These are phyloP conservation scores for Annulohypoxylon maeteangense DNA, from an alignment of 495 filamentous ascomycete genomes.

Conservation along the genomic window DNA sequence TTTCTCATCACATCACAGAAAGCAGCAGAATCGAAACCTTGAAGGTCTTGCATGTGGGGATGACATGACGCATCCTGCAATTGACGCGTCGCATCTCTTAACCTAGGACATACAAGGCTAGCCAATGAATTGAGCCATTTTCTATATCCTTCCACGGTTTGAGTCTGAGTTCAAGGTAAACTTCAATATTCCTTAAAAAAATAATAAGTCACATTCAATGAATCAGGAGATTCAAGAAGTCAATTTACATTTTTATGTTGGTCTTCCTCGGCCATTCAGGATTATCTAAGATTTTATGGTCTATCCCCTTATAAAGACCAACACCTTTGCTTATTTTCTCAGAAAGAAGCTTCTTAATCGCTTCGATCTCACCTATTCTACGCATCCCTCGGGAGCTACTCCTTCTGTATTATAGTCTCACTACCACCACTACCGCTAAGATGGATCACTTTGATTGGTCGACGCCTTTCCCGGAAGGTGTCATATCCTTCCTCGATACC, in stretches of 20 bases:
- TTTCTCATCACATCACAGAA: constrained; percentile 10
- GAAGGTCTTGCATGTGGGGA: constrained; percentile 30
- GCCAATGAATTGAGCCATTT: constrained; percentile 44
- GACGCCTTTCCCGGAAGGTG: constrained; percentile 70
- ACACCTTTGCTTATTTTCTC: background rate
- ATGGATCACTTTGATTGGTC: constrained; percentile 67
- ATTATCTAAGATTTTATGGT: background rate
- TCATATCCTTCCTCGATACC: constrained; percentile 93
- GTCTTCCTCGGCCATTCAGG: background rate
- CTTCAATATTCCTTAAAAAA: background rate
- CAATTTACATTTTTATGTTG: background rate
- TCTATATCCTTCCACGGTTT: background rate
- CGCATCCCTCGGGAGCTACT: background rate
- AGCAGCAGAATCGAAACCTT: background rate
- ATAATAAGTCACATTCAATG: no score
- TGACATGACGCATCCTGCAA: constrained; percentile 35
- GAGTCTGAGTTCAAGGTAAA: background rate
- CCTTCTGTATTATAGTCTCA: background rate
- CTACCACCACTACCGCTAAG: background rate
- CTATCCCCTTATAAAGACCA: background rate
- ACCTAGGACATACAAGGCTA: constrained; percentile 21
- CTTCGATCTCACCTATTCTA: background rate
- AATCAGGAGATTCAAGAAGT: background rate
- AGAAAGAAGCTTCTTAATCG: background rate
- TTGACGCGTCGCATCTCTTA: constrained; percentile 22